Evolutionary conservation across 306 rosid genomes (phyloP).

Genomic region (Malus orientalis): DNA sequence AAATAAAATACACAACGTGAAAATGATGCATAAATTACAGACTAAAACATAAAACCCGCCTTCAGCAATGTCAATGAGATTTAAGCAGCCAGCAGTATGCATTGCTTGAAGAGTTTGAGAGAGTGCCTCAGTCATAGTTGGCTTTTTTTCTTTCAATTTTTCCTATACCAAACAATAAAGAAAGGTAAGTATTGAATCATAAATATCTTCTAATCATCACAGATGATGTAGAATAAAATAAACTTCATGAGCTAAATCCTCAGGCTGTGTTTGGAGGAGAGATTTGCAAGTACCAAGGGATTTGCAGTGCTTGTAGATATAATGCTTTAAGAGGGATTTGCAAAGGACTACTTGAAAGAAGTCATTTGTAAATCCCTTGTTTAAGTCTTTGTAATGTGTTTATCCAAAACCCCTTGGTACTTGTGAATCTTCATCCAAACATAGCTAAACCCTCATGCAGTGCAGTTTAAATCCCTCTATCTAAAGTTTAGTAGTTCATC

Average conservation of each 20-base stretch:
- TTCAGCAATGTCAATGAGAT: conserved; percentile 75
- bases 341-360: not conserved
- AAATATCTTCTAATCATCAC: not conserved
- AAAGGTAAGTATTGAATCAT: conserved; percentile 1
- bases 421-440: no score
- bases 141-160: conserved; percentile 97
- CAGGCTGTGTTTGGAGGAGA: not conserved
- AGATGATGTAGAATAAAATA: not conserved
- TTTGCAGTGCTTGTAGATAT: not conserved
- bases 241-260: not conserved
- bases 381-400: not conserved
- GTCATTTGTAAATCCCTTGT: not conserved
- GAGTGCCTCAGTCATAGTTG: conserved; percentile 61
- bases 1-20: not conserved
- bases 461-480: not conserved
- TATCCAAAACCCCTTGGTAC: not conserved
- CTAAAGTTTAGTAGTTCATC: no score
- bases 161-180: conserved; percentile 39
- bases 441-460: not conserved
- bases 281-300: not conserved
- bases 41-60: conserved; percentile 43
- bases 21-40: not conserved
- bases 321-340: not conserved
- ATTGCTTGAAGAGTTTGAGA: conserved; percentile 87
- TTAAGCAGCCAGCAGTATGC: conserved; percentile 86